Evolutionary conservation across 345 rosid species (phyloP), one percentile per base, ranked within the genome.

Genomic region (Gossypium ekmanianum): DNA sequence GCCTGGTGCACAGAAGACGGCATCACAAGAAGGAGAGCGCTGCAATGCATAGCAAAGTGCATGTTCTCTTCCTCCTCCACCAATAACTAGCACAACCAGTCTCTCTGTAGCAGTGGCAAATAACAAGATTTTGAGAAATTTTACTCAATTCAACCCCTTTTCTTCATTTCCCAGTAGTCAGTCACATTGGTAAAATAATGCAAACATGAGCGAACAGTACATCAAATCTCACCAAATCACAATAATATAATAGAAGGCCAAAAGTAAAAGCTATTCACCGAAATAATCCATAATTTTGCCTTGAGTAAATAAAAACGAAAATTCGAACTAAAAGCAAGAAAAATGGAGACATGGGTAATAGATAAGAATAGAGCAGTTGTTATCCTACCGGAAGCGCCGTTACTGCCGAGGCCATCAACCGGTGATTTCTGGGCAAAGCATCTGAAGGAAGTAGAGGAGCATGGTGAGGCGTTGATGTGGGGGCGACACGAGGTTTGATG

Each of bases 1-100:
- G 50, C 98, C 98, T 71, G 98, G 98, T 18, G 98, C 97, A 77
- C 98, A 94, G 78, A 91, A 87, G 65, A 94, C 96, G 41, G 87
- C 75, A 51, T 82, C 87, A 65, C 98, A 91, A 2, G 96, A 86
- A 5, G 89, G 85, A 51, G 98, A 92, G 47, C 87, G 90, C 71
- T 84, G 81, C 87, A 94, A 81, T 17, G 97, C 94, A 74, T 87
- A 84, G 83, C 97, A 94, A 72, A 94, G 93, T 0, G 98, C 93
- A 73, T 94, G 97, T 58, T 94, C 98, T 84, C 97, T 88, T 26
- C 97, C 98, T 75, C 98, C 98, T 78, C 97, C 97, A 68, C 98
- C 98, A 70, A 94, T 89, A 61, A 94, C 97, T 20, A 92, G 85
- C 72, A 91, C 97, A 72, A 75, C 83, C 75, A 86, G 88, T 73